Conservation (phyloP, 345 rosid genomes). For the Cardamine occulta region DNA sequence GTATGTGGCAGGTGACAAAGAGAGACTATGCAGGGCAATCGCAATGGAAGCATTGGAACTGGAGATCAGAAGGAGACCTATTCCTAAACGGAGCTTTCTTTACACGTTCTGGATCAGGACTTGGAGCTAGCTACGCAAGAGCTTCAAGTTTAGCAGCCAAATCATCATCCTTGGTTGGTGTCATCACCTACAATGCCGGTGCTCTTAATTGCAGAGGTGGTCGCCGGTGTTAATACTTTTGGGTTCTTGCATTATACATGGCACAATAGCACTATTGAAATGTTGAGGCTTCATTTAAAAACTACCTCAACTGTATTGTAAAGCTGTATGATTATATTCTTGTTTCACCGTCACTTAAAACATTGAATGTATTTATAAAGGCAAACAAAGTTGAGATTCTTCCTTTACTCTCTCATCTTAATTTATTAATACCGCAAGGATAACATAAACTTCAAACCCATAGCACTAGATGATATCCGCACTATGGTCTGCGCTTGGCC, state of each 20-base stretch:
- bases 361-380: conserved; percentile 38
- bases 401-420: conserved; percentile 2
- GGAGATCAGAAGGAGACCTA: conserved; percentile 71
- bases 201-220: conserved; percentile 59
- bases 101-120: conserved; percentile 57
- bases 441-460: background rate
- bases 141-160: conserved; percentile 73
- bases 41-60: conserved; percentile 62
- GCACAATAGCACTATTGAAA: conserved; percentile 30
- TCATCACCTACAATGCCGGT: conserved; percentile 57
- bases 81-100: conserved; percentile 66
- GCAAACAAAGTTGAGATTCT: conserved; percentile 24
- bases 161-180: conserved; percentile 59
- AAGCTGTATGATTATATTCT: conserved; percentile 39
- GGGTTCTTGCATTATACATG: conserved; percentile 39
- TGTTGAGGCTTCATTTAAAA: conserved; percentile 42
- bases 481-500: background rate
- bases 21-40: conserved; percentile 46
- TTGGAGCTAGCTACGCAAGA: conserved; percentile 60
- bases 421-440: background rate
- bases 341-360: conserved; percentile 19
- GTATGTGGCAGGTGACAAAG: conserved; percentile 59
- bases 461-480: background rate
- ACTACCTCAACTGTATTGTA: conserved; percentile 43
- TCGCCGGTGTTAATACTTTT: conserved; percentile 53